Base-by-base conservation (phyloP, 805 yeast genomes). In the Sugiyamaella smithiae region DNA sequence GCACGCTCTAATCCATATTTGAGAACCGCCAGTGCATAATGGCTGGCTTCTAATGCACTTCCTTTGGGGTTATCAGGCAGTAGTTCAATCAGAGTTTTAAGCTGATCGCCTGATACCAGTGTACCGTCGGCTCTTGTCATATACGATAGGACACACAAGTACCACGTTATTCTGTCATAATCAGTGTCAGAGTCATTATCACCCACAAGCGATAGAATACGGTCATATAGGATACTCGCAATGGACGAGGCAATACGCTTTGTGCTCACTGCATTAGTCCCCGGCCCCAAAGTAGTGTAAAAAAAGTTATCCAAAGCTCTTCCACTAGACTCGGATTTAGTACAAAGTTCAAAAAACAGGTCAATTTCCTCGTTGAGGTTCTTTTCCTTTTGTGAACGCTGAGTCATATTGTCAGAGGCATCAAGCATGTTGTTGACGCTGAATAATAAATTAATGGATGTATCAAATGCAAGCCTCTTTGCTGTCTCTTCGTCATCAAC, bases 401-500 rank as follows among this genome's bases (percentile, higher is more conserved):
- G 37, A 33, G 77, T 70, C 71, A 78, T 69, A 16, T 70, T 49
- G 1, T 69, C 69, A 0, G 68, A 35, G 22, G 82, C 53, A 2
- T 65, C 55, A 17, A 49, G 44, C 40, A 65, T 26, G 0, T 82
- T 74, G 5, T 68, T 54, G 1, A 75, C 78, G 6, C 71, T 66
- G 1, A 81, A 35, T 19, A 35, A 19, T 19, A 35, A 19, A 35
- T 14, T 11, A 35, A 35, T 19, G 20, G 22, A 35, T 4, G 38
- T 19, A 19, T 35, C 38, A 35, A 35, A 35, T 35, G 38, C 38
- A 16, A 35, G 22, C 16, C 22, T 35, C 22, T 19, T 35, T n/a
- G 22, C 38, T n/a, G 22, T 69, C 1, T 47, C 29, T 31, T 77
- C 81, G 54, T 88, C 95, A 52, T 84, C 90, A 61, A 87, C 96